Conservation (phyloP, 495 filamentous ascomycete genomes). For the Penicillium taxi region DNA sequence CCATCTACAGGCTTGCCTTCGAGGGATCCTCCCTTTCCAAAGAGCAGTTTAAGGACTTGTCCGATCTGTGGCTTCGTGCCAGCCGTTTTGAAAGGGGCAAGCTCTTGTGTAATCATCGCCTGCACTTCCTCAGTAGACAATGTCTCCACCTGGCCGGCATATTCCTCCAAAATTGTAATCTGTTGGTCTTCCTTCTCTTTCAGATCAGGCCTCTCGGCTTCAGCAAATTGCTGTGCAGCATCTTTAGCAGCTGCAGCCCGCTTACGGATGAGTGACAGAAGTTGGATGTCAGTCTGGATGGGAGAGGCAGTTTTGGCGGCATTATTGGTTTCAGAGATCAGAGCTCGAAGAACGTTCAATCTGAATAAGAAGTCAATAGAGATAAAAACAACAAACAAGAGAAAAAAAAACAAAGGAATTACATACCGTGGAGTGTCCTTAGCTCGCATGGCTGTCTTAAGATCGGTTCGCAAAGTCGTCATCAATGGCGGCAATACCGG, state of each 20-base stretch:
- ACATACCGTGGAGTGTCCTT: constrained; percentile 49
- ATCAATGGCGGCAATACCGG: constrained; percentile 40
- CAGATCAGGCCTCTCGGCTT: constrained; percentile 46
- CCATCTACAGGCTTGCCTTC: constrained; percentile 48
- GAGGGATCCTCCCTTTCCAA: constrained; percentile 40
- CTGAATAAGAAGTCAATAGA: constrained; percentile 14
- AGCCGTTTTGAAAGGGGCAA: constrained; percentile 35
- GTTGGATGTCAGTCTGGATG: constrained; percentile 49
- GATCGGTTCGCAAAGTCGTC: constrained; percentile 46
- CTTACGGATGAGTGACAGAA: constrained; percentile 52
- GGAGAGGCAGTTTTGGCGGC: constrained; percentile 51
- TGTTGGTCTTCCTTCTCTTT: constrained; percentile 52
- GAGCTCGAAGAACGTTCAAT: constrained; percentile 49
- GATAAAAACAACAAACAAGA: neutral
- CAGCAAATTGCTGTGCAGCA: constrained; percentile 45
- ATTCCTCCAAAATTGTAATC: constrained; percentile 48
- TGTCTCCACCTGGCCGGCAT: constrained; percentile 45
- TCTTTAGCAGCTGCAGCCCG: constrained; percentile 39
- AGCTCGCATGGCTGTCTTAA: constrained; percentile 54
- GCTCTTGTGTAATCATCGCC: constrained; percentile 34
- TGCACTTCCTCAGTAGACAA: constrained; percentile 44
- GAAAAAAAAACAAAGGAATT: neutral
- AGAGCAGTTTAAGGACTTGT: constrained; percentile 39
- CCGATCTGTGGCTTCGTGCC: constrained; percentile 39
- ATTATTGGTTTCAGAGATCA: constrained; percentile 58